These are phyloP conservation scores for Hemileccinum impolitum DNA, from an alignment of 768 basidiomycete species.

Conservation along the genomic window DNA sequence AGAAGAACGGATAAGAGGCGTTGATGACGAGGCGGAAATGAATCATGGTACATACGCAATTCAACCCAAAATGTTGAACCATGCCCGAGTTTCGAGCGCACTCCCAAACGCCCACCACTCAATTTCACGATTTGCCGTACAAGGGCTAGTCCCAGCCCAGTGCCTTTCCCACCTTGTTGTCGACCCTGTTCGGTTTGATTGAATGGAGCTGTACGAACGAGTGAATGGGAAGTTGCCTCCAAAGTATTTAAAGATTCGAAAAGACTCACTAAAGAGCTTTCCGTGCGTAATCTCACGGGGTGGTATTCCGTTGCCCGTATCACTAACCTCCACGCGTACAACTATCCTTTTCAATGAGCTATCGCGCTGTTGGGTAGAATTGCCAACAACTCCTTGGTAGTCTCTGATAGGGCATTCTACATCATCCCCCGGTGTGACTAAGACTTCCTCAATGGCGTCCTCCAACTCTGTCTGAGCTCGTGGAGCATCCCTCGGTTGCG, in stretches of 20 bases:
- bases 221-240: conserved; percentile 6
- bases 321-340: conserved; percentile 81
- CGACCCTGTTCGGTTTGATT: conserved; percentile 77
- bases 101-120: conserved; percentile 70
- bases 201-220: conserved; percentile 51
- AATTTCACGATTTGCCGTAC: conserved; percentile 78
- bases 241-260: neutral
- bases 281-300: conserved; percentile 66
- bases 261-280: conserved; percentile 63
- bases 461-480: conserved; percentile 5
- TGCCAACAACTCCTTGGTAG: neutral
- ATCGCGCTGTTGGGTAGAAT: neutral
- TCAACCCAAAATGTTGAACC: conserved; percentile 93
- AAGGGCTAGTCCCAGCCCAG: conserved; percentile 72
- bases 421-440: conserved; percentile 33
- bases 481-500: conserved; percentile 7
- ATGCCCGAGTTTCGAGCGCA: conserved; percentile 55
- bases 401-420: conserved; percentile 16
- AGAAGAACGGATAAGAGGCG: conserved; percentile 8
- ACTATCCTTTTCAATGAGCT: conserved; percentile 56
- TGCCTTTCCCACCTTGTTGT: conserved; percentile 70
- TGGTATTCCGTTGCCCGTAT: conserved; percentile 67
- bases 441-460: conserved; percentile 24
- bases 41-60: conserved; percentile 42
- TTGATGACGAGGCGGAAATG: conserved; percentile 11